Evolutionary conservation across 371 early-diverging fungal genomes (phyloP).

Genomic region (Coemansia sp.): DNA sequence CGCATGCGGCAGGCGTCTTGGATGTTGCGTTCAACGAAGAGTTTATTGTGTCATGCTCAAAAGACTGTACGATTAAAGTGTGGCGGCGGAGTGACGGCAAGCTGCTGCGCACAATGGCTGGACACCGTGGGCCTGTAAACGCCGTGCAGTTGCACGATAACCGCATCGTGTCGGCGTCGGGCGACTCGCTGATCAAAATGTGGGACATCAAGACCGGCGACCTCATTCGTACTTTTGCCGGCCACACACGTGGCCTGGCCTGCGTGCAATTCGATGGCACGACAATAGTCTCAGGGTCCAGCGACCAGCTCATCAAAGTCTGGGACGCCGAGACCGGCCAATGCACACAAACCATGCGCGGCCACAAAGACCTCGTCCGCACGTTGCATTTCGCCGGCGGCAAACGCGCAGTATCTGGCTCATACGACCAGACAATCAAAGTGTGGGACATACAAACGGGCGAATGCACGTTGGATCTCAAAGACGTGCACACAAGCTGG

Average conservation of each 20-base stretch:
- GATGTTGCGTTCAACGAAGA: conserved; percentile 75
- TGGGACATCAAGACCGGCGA: conserved; percentile 78
- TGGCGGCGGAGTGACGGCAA: conserved; percentile 65
- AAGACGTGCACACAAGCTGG: conserved; percentile 81
- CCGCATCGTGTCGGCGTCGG: conserved; percentile 79
- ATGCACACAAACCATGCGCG: conserved; percentile 68
- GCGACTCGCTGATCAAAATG: conserved; percentile 80
- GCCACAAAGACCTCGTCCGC: conserved; percentile 89
- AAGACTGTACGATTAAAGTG: conserved; percentile 86
- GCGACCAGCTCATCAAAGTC: conserved; percentile 90
- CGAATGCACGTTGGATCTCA: conserved; percentile 59
- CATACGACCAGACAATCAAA: conserved; percentile 93
- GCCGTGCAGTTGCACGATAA: conserved; percentile 71
- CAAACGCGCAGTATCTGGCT: conserved; percentile 71
- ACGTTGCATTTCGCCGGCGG: conserved; percentile 75
- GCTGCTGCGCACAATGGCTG: conserved; percentile 65
- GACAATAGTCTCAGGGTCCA: conserved; percentile 86
- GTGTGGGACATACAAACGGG: conserved; percentile 81
- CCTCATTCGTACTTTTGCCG: conserved; percentile 66
- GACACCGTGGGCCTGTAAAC: conserved; percentile 88
- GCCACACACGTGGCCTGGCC: conserved; percentile 83
- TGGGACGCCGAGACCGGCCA: conserved; percentile 90
- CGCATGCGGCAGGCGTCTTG: conserved; percentile 76
- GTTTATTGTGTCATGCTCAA: conserved; percentile 84
- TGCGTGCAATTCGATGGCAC: conserved; percentile 92